Percentiles rank a stretch among this genome's conserved stretches.
Evolutionary conservation across 2,329 filamentous ascomycete genomes (phyloP).

Genomic region (Septoria linicola): DNA sequence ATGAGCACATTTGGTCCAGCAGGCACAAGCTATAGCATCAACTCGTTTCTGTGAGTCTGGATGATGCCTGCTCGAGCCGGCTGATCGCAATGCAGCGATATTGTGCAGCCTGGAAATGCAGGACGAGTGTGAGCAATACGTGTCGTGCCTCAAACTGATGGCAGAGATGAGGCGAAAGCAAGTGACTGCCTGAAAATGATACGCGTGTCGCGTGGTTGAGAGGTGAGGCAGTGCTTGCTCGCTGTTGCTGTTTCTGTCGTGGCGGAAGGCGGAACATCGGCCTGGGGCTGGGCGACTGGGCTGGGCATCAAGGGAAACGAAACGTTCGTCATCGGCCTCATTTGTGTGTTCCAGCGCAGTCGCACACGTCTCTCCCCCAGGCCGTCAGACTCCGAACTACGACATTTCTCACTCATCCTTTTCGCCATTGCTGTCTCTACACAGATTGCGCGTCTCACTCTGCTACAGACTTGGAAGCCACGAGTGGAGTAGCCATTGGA

Average conservation of each 20-base stretch:
- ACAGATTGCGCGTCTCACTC: too few species aligned
- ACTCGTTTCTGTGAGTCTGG: too few species aligned
- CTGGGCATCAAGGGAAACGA: not conserved
- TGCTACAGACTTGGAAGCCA: not conserved
- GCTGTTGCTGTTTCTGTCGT: not conserved
- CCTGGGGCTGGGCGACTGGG: not conserved
- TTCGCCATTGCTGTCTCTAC: not conserved
- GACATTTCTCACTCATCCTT: not conserved
- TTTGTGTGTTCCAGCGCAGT: not conserved
- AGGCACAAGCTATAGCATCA: too few species aligned
- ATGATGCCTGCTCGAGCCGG: not conserved
- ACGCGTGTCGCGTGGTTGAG: too few species aligned
- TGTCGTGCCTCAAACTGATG: not conserved
- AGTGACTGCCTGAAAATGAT: not conserved
- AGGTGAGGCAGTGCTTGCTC: not conserved
- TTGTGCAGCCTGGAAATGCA: not conserved
- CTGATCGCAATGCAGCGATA: not conserved
- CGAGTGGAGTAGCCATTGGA: not conserved
- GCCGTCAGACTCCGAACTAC: not conserved
- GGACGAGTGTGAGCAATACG: not conserved
- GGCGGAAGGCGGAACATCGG: not conserved
- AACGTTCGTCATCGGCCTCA: constrained; percentile 1
- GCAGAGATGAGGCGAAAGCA: not conserved
- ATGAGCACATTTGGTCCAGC: too few species aligned
- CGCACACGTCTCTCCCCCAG: too few species aligned